Evolutionary conservation across 2,329 filamentous ascomycete genomes (phyloP).

Genomic region (Chaetomiaceae sp.): DNA sequence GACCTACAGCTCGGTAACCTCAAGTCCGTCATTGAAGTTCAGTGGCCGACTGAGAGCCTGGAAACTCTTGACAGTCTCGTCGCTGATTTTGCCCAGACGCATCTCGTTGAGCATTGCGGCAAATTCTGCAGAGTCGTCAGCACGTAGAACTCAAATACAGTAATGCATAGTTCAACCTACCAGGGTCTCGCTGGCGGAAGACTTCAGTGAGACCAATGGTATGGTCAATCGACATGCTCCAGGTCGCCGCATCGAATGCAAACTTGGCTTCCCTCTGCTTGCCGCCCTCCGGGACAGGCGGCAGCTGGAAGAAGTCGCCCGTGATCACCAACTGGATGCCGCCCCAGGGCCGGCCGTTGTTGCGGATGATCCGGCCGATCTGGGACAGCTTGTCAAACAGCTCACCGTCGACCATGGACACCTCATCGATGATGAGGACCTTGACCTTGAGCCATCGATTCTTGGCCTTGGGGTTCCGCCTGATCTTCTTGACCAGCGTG

Average conservation of each 20-base stretch:
- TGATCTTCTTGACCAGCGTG: constrained; percentile 84
- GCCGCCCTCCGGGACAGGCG: constrained; percentile 70
- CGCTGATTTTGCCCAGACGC: constrained; percentile 77
- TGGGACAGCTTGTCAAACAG: constrained; percentile 93
- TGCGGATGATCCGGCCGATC: constrained; percentile 78
- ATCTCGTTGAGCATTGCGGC: constrained; percentile 97
- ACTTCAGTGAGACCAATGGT: constrained; percentile 94
- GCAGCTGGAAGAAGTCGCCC: constrained; percentile 95
- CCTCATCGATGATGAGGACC: constrained; percentile 85
- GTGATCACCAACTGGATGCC: constrained; percentile 95
- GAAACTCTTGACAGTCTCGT: constrained; percentile 74
- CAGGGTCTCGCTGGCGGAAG: constrained; percentile 86
- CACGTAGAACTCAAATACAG: neutral
- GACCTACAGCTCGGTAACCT: constrained; percentile 75
- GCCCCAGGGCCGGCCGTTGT: constrained; percentile 89
- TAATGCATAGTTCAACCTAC: constrained; percentile 40
- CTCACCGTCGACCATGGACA: constrained; percentile 98
- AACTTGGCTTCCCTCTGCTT: constrained; percentile 70
- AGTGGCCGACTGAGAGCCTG: constrained; percentile 66
- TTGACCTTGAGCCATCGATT: constrained; percentile 86
- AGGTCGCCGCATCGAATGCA: constrained; percentile 86
- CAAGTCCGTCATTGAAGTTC: constrained; percentile 66
- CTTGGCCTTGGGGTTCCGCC: constrained; percentile 80
- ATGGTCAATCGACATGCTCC: constrained; percentile 89
- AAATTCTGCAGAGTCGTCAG: constrained; percentile 56